A percentile compares a stretch with the other conserved stretches of the same genome.
phyloP scores from a whole-genome alignment of 2,329 filamentous ascomycete genomes.

The Scytalidium lignicola region DNA sequence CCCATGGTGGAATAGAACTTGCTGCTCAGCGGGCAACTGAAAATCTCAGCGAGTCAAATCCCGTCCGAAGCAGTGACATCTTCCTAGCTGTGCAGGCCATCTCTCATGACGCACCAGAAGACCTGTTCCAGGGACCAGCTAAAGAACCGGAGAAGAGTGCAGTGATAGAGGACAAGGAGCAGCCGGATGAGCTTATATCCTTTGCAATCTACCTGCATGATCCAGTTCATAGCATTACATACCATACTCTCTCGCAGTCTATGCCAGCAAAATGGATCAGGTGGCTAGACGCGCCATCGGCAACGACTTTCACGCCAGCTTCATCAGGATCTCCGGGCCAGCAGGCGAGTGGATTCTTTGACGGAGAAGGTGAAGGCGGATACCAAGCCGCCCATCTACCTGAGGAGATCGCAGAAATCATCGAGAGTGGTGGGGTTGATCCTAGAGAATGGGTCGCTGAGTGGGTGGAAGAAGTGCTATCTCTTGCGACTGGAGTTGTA shows the following conservation, averaged over 20 bases:
- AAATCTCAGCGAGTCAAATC: slow-evolving; percentile 76
- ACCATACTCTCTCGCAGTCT: slow-evolving; percentile 74
- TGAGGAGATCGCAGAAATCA: slow-evolving; percentile 81
- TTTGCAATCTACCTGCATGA: slow-evolving; percentile 81
- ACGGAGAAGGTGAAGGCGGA: slow-evolving; percentile 41
- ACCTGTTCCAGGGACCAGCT: slow-evolving; percentile 61
- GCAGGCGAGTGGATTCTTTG: slow-evolving; percentile 23
- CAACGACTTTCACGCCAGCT: slow-evolving; percentile 50
- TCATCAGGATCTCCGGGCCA: slow-evolving; percentile 22
- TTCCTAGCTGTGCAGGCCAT: slow-evolving; percentile 95
- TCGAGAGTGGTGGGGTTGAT: slow-evolving; percentile 71
- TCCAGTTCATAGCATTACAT: slow-evolving; percentile 86
- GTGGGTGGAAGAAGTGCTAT: slow-evolving; percentile 88
- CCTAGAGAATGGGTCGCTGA: slow-evolving; percentile 96
- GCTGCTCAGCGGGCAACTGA: slow-evolving; percentile 77
- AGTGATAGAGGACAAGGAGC: slow-evolving; percentile 44
- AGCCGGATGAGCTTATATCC: slow-evolving; percentile 56
- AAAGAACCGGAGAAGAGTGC: slow-evolving; percentile 51
- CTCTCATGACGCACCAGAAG: slow-evolving; percentile 54
- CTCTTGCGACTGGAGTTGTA: slow-evolving; percentile 73
- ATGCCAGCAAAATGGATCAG: slow-evolving; percentile 81
- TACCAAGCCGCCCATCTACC: slow-evolving; percentile 51
- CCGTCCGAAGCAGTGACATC: slow-evolving; percentile 86
- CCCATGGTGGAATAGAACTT: slow-evolving; percentile 71
- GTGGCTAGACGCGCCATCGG: slow-evolving; percentile 79